A percentile compares a stretch with the other conserved stretches of the same genome.
These are phyloP conservation scores for Pyricularia sp. DNA, from an alignment of 2,329 filamentous ascomycete genomes.

Conservation along the genomic window DNA sequence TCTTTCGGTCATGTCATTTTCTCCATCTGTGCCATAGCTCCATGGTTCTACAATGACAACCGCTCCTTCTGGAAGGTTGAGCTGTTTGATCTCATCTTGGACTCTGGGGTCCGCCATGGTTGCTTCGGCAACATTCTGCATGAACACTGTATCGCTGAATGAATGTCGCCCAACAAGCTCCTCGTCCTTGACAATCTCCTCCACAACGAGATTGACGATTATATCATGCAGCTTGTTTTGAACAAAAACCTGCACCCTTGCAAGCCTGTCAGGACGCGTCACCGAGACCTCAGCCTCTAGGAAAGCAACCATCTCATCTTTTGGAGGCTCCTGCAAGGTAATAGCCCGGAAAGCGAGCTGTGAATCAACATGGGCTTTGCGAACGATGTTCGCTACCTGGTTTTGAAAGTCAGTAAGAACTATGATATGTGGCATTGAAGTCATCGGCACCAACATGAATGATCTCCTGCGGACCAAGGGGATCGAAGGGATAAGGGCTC, in stretches of 20 bases:
- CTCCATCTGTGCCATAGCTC: constrained; percentile 41
- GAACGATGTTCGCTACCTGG: constrained; percentile 1
- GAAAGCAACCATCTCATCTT: constrained; percentile 30
- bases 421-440: too few relatives aligned
- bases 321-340: constrained; percentile 35
- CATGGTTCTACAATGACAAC: constrained; percentile 38
- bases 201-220: constrained; percentile 18
- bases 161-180: constrained; percentile 28
- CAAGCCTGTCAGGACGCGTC: constrained; percentile 19
- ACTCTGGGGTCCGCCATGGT: constrained; percentile 30
- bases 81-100: constrained; percentile 24
- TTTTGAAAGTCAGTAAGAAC: neutral
- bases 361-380: constrained; percentile 12
- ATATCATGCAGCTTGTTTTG: constrained; percentile 19
- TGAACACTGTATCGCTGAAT: constrained; percentile 33
- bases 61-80: constrained; percentile 29
- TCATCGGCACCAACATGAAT: neutral
- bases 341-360: constrained; percentile 33
- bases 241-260: constrained; percentile 24
- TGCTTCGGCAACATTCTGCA: constrained; percentile 31
- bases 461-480: constrained; percentile 1
- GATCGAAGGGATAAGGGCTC: constrained; percentile 3
- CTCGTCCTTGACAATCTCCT: constrained; percentile 16
- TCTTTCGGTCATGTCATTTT: constrained; percentile 33
- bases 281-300: constrained; percentile 26